These are phyloP conservation scores for Candida orba DNA, from an alignment of 805 yeast species.

Conservation along the genomic window DNA sequence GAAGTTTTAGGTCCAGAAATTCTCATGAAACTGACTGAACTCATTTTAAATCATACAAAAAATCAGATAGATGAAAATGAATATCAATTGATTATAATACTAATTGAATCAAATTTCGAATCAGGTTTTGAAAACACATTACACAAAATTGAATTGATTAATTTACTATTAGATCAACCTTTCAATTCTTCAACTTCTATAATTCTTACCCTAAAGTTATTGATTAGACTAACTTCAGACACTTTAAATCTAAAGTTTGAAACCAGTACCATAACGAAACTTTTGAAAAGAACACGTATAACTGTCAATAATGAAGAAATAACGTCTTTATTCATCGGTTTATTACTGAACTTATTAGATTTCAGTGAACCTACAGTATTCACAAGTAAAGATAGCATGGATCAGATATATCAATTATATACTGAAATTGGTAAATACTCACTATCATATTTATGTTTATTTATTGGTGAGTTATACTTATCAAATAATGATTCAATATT, in stretches of 20 bases:
- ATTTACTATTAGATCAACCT: not conserved
- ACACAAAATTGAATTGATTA: not conserved
- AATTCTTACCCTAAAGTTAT: conserved; percentile 10
- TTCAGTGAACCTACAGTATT: conserved; percentile 1
- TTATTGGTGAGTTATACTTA: conserved; percentile 13
- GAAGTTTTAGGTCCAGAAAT: not conserved
- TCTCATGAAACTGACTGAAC: not conserved
- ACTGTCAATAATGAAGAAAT: conserved; percentile 7
- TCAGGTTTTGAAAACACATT: not conserved
- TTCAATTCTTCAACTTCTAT: conserved; percentile 1
- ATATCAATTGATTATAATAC: conserved; percentile 10
- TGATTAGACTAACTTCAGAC: conserved; percentile 6
- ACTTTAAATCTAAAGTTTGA: not conserved
- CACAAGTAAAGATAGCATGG: not conserved
- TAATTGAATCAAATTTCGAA: conserved; percentile 9
- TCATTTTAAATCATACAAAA: not conserved
- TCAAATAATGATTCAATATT: not conserved
- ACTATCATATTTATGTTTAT: conserved; percentile 13
- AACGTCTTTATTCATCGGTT: conserved; percentile 16
- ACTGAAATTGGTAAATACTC: not conserved
- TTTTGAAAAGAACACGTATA: not conserved
- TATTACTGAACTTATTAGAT: conserved; percentile 17
- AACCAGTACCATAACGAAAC: not conserved
- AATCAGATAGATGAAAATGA: not conserved
- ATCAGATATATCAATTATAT: conserved; percentile 9